Conservation (phyloP, 352 stramenopile genomes). For the Pythium aquatile region DNA sequence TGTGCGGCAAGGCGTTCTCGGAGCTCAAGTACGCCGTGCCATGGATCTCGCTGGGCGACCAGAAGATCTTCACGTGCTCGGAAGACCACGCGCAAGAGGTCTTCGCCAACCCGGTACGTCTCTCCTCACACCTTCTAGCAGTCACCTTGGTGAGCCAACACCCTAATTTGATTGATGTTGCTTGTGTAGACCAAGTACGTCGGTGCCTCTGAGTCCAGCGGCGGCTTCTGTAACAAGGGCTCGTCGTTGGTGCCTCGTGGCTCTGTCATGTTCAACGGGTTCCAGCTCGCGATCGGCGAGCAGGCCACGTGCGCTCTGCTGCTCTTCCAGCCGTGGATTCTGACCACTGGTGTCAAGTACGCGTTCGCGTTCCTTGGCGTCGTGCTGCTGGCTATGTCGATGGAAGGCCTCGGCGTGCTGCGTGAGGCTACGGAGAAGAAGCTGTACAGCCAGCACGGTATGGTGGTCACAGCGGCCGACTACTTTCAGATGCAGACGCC, state of each 20-base stretch:
- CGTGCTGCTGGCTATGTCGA: slow-evolving; percentile 58
- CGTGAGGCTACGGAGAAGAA: slow-evolving; percentile 40
- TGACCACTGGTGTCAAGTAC: slow-evolving; percentile 68
- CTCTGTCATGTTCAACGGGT: slow-evolving; percentile 85
- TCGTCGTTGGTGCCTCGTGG: slow-evolving; percentile 36
- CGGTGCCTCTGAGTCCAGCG: slow-evolving; percentile 1
- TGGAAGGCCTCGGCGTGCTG: slow-evolving; percentile 60
- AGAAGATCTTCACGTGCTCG: slow-evolving; percentile 41
- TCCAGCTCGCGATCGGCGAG: slow-evolving; percentile 66
- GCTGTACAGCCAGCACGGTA: slow-evolving; percentile 47
- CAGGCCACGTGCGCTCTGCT: slow-evolving; percentile 64
- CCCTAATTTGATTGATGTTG: no score
- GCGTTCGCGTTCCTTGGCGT: slow-evolving; percentile 71
- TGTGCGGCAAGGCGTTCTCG: slow-evolving; percentile 48
- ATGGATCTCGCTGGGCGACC: slow-evolving; percentile 52
- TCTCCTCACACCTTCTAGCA: no score
- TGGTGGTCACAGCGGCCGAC: slow-evolving; percentile 55
- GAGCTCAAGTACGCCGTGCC: slow-evolving; percentile 75
- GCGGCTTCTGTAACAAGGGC: slow-evolving; percentile 54
- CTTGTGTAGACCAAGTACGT: slow-evolving; percentile 14
- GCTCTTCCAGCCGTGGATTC: slow-evolving; percentile 79
- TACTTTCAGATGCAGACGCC: slow-evolving; percentile 51
- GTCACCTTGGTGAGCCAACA: no score
- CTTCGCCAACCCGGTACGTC: slow-evolving; percentile 26
- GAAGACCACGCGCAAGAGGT: slow-evolving; percentile 26